A percentile compares a stretch with the other conserved stretches of the same genome.
Conservation (phyloP, 2,329 filamentous ascomycete genomes). For the Phyllosticta paracitricarpa region DNA sequence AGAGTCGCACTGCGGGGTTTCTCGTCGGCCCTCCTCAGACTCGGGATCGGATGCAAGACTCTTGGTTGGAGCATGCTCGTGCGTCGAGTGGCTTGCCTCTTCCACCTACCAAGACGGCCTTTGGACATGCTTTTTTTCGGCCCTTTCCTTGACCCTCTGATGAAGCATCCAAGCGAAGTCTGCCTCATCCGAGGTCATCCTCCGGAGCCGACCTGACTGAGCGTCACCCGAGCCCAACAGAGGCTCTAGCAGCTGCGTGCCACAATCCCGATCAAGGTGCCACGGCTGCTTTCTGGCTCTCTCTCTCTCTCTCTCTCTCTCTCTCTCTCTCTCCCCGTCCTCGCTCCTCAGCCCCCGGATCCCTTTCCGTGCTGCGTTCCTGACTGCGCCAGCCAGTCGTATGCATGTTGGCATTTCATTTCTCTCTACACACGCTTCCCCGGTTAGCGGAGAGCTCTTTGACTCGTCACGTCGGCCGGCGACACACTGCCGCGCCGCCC, state of each 20-base stretch:
- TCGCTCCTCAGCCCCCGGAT: background rate
- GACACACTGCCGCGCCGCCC: background rate
- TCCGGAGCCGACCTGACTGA: background rate
- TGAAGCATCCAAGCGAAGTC: background rate
- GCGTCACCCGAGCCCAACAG: background rate
- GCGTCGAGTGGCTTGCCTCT: background rate
- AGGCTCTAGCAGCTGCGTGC: background rate
- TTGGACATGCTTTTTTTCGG: background rate
- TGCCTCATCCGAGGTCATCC: background rate
- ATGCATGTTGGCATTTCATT: background rate
- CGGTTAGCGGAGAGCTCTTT: background rate
- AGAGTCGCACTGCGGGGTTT: background rate
- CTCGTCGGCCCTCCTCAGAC: background rate
- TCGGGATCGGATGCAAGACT: background rate
- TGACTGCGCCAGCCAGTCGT: constrained; percentile 3
- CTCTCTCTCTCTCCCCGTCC: background rate
- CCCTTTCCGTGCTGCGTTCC: constrained; percentile 5
- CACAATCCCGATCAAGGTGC: background rate
- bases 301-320: background rate
- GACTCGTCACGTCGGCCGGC: background rate
- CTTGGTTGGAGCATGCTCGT: background rate
- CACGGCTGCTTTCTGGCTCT: background rate
- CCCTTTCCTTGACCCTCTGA: background rate
- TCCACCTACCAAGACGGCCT: background rate
- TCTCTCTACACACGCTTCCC: background rate